Base-by-base conservation (phyloP, 441 rosid species). In the Heliophila coronopifolia region DNA sequence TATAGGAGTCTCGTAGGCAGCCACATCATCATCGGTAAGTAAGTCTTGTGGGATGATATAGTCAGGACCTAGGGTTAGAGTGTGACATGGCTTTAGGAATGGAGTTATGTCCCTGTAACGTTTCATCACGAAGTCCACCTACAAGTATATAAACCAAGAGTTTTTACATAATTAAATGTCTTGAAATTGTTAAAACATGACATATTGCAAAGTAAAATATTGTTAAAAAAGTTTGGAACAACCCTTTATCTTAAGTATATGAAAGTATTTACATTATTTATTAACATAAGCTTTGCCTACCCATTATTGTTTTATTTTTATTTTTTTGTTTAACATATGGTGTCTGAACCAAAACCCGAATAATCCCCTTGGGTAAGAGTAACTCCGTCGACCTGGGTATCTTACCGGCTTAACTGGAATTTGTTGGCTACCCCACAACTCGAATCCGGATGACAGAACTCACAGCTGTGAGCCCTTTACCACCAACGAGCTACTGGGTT, bases 51-150 rank as follows among this genome's bases (percentile, higher is more conserved):
- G 96, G 48, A 85, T 78, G 57, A 85, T 62, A 73, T 76, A 85
- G 71, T 87, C 98, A 1, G 95, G 94, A 37, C 98, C 71, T 13
- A 92, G 86, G 14, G 79, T 79, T 37, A 91, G 71, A 3, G 77
- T 58, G 41, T 70, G 80, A 74, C 98, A 87, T 54, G 35, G 73
- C 73, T 67, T 81, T 10, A 91, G 38, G 61, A 66, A 87, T 58
- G 81, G 83, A 5, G 77, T 65, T 2, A 91, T 73, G 67, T 84
- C 87, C 50, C 65, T 74, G 68, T 69, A 79, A 57, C 83, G 86
- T 66, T 79, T 87, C 70, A 87, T 61, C 63, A 83, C 81, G 63
- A 78, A 87, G 41, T 91, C 98, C 79, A 91, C 89, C 98, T 91
- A 52, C 47, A 60, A 19, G 2, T 40, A 27, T 43, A 36, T 16